Percentiles rank a stretch among this genome's conserved stretches.
phyloP scores from a whole-genome alignment of 148 eudicot genomes.

The Amaranthus cruentus region DNA sequence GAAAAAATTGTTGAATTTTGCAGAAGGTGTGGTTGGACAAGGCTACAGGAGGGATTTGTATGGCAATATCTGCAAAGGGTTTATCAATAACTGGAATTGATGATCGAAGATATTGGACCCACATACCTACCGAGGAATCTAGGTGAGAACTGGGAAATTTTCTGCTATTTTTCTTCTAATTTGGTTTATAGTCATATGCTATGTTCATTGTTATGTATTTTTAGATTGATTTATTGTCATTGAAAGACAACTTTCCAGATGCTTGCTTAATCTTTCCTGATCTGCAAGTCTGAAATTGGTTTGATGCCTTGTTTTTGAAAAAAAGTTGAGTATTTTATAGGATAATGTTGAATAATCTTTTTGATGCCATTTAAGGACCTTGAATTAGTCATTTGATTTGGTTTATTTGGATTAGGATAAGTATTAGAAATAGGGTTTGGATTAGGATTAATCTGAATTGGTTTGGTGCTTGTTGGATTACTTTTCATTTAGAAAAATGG shows the following conservation, averaged over 20 bases:
- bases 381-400: no score
- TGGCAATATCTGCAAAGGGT: slow-evolving; percentile 49
- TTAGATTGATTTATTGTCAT: slow-evolving; percentile 24
- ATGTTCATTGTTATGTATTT: background rate
- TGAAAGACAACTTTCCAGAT: slow-evolving; percentile 18
- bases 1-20: slow-evolving; percentile 5
- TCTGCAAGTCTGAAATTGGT: slow-evolving; percentile 19
- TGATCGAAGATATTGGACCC: slow-evolving; percentile 62
- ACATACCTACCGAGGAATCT: slow-evolving; percentile 43
- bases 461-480: no score
- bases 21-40: slow-evolving; percentile 60
- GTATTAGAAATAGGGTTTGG: background rate
- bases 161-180: background rate
- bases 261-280: slow-evolving; percentile 14
- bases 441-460: no score
- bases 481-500: no score
- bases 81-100: slow-evolving; percentile 50
- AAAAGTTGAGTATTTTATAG: no score
- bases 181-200: background rate
- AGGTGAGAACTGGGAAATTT: slow-evolving; percentile 68
- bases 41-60: slow-evolving; percentile 41
- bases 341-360: no score
- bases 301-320: slow-evolving; percentile 12
- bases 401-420: background rate
- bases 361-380: no score